Evolutionary conservation across 495 filamentous ascomycete genomes (phyloP).

Genomic region (Neurospora africana): DNA sequence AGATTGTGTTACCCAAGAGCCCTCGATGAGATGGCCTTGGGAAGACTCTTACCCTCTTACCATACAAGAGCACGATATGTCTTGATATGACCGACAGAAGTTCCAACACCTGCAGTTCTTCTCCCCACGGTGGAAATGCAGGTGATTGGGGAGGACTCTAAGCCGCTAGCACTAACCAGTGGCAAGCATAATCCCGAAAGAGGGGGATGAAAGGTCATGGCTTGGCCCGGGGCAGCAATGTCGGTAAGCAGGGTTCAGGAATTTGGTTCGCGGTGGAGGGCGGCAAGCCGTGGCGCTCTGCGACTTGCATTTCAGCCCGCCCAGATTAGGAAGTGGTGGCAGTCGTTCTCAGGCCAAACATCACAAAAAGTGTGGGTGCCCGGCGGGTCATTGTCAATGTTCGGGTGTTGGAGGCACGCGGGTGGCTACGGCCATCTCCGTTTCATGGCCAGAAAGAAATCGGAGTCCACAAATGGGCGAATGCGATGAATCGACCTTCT

Average conservation of each 20-base stretch:
- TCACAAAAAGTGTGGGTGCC: not conserved
- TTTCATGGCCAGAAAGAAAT: not conserved
- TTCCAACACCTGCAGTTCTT: not conserved
- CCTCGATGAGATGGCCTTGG: not conserved
- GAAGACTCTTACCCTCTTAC: not conserved
- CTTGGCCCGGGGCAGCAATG: not conserved
- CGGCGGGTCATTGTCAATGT: not conserved
- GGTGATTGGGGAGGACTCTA: not conserved
- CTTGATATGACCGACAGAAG: not conserved
- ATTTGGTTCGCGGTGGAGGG: not conserved
- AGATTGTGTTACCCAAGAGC: not conserved
- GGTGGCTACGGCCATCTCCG: not conserved
- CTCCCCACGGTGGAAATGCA: not conserved
- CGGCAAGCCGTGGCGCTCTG: conserved; percentile 3
- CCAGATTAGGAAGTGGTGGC: conserved; percentile 8
- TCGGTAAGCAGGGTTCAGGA: not conserved
- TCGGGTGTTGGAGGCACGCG: not conserved
- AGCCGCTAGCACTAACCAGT: not conserved
- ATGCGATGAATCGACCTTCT: not conserved
- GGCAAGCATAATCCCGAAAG: not conserved
- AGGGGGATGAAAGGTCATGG: not conserved
- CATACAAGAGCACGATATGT: not conserved
- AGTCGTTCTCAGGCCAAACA: not conserved
- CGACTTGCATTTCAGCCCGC: conserved; percentile 11
- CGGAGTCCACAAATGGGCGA: not conserved